A percentile compares a stretch with the other conserved stretches of the same genome.
Evolutionary conservation across 169 alveolate genomes (phyloP).

Genomic region (Cryptosporidium bovis): DNA sequence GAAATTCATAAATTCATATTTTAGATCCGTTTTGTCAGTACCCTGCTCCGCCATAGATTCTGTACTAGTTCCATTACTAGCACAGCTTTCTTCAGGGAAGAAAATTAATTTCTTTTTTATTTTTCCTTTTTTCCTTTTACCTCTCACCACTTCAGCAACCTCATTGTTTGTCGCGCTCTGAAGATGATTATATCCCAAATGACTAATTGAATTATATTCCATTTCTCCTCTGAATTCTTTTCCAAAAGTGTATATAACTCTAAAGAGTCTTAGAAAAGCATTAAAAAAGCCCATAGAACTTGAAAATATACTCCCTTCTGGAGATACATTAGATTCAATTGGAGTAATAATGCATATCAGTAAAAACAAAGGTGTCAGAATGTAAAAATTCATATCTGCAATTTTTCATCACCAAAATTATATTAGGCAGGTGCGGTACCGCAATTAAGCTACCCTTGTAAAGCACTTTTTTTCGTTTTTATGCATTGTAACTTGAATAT

Average conservation of each 20-base stretch:
- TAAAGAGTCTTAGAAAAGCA: slow-evolving; percentile 1
- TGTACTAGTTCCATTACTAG: neutral
- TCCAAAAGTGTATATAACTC: slow-evolving; percentile 7
- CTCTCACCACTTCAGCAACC: neutral
- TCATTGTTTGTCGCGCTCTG: slow-evolving; percentile 39
- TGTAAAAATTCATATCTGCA: too few relatives aligned
- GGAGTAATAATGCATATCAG: too few relatives aligned
- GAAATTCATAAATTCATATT: neutral
- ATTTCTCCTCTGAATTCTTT: slow-evolving; percentile 1
- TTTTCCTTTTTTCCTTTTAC: neutral
- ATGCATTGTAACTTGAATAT: too few relatives aligned
- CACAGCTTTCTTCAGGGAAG: slow-evolving; percentile 29
- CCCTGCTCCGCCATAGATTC: neutral
- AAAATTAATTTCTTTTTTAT: neutral
- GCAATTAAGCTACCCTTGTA: too few relatives aligned
- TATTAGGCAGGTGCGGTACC: too few relatives aligned
- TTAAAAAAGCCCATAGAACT: slow-evolving; percentile 43
- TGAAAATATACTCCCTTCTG: slow-evolving; percentile 20
- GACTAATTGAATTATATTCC: slow-evolving; percentile 13
- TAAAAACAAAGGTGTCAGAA: too few relatives aligned
- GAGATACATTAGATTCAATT: neutral
- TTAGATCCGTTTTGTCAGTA: neutral
- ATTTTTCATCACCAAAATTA: too few relatives aligned
- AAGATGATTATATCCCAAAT: slow-evolving; percentile 25
- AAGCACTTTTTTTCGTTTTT: too few relatives aligned